Percentiles rank a stretch among this genome's conserved stretches.
phyloP scores from a whole-genome alignment of 129 eudicot genomes.

The Tagetes patula region DNA sequence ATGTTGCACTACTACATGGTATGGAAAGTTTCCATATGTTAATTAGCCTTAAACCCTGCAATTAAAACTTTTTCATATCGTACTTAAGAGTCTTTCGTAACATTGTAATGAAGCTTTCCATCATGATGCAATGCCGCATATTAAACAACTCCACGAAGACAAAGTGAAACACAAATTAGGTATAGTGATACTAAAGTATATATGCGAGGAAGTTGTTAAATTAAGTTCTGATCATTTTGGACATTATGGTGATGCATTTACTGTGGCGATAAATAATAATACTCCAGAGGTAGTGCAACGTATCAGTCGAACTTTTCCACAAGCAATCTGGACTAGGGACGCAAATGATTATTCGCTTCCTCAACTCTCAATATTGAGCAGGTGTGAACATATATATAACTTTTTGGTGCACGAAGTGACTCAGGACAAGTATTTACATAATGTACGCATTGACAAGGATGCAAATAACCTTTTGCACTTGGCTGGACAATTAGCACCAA shows the following conservation, averaged over 20 bases:
- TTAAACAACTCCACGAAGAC: slow-evolving; percentile 9
- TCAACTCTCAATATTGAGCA: slow-evolving; percentile 27
- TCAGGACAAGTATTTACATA: not conserved
- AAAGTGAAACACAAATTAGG: slow-evolving; percentile 22
- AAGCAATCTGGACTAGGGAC: slow-evolving; percentile 18
- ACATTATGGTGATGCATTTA: not conserved
- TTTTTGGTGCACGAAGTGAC: slow-evolving; percentile 6
- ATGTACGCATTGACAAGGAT: not conserved
- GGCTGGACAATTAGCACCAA: slow-evolving; percentile 24
- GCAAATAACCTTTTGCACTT: slow-evolving; percentile 19
- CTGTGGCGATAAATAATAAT: slow-evolving; percentile 15
- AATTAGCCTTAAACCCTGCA: no score
- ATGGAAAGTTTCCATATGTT: not conserved
- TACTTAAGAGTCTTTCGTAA: no score
- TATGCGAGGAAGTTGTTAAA: slow-evolving; percentile 23
- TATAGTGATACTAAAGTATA: slow-evolving; percentile 4
- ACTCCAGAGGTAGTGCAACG: slow-evolving; percentile 30
- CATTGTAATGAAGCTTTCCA: not conserved
- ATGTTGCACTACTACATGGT: slow-evolving; percentile 6
- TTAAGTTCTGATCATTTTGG: not conserved
- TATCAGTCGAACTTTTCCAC: slow-evolving; percentile 25
- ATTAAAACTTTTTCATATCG: no score
- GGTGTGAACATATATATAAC: slow-evolving; percentile 28
- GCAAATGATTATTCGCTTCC: not conserved
- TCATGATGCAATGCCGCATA: not conserved